A percentile compares a stretch with the other conserved stretches of the same genome.
Evolutionary conservation across 306 rosid genomes (phyloP).

Genomic region (Calophaca sinica): DNA sequence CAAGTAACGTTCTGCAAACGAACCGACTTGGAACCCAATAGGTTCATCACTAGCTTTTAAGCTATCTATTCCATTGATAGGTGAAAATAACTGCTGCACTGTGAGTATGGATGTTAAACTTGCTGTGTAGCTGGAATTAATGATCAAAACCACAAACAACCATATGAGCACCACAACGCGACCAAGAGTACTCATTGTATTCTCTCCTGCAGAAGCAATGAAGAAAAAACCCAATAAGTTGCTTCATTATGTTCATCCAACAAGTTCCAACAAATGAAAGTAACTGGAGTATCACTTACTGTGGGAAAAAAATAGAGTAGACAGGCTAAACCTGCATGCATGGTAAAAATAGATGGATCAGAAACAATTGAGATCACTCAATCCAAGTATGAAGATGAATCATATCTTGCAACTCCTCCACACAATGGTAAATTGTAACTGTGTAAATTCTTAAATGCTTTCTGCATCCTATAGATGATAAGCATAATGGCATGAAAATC

Average conservation of each 20-base stretch:
- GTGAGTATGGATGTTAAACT: constrained; percentile 98
- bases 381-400: constrained; percentile 29
- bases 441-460: constrained; percentile 36
- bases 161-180: constrained; percentile 85
- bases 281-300: constrained; percentile 64
- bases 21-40: constrained; percentile 92
- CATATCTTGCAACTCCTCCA: constrained; percentile 36
- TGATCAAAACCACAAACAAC: constrained; percentile 95
- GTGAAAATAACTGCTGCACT: constrained; percentile 83
- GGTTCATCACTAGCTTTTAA: constrained; percentile 68
- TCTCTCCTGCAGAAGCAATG: constrained; percentile 75
- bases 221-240: constrained; percentile 35
- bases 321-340: constrained; percentile 93
- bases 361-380: constrained; percentile 29
- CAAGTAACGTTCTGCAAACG: constrained; percentile 80
- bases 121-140: constrained; percentile 98
- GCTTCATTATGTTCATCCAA: constrained; percentile 35
- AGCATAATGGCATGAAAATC: constrained; percentile 40
- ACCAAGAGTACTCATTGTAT: constrained; percentile 89
- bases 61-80: constrained; percentile 79
- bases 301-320: constrained; percentile 93
- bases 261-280: constrained; percentile 34
- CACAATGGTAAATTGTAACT: constrained; percentile 3
- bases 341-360: constrained; percentile 39
- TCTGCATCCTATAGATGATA: constrained; percentile 32